Conservation (phyloP, 805 yeast genomes). For the Helenozyma rhizophorensis region DNA sequence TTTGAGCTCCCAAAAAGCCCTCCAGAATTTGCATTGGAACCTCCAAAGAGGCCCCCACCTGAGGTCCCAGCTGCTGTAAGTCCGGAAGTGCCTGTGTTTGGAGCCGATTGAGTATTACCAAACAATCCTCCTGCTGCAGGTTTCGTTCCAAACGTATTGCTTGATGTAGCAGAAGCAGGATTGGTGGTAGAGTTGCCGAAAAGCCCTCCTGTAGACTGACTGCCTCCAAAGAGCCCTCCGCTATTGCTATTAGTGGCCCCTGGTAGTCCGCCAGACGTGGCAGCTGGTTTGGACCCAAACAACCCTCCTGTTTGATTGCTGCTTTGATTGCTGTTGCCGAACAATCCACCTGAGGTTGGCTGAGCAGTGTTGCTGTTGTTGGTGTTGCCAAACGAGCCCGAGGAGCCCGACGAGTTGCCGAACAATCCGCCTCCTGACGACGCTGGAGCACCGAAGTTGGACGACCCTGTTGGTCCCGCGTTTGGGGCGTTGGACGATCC, state of each 20-base stretch:
- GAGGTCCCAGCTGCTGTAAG: constrained; percentile 4
- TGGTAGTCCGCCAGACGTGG: too few species aligned
- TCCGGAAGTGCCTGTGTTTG: too few species aligned
- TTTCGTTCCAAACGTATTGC: constrained; percentile 1
- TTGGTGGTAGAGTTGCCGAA: constrained; percentile 4
- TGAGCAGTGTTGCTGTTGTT: too few species aligned
- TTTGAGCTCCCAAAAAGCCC: not conserved
- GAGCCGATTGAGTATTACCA: constrained; percentile 14
- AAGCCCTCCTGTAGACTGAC: constrained; percentile 23
- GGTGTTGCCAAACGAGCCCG: constrained; percentile 1
- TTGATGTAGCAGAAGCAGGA: not conserved
- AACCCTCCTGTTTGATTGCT: too few species aligned
- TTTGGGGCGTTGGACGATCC: constrained; percentile 1
- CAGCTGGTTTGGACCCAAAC: too few species aligned
- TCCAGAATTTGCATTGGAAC: constrained; percentile 12
- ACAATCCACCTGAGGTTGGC: not conserved
- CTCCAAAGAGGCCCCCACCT: constrained; percentile 20
- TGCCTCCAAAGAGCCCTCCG: constrained; percentile 4
- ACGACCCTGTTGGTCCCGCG: too few species aligned
- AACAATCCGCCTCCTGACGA: constrained; percentile 5
- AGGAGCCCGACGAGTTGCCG: constrained; percentile 1
- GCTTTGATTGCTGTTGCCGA: not conserved
- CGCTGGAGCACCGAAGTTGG: too few species aligned
- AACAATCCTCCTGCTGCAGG: constrained; percentile 13
- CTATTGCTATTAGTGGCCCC: too few species aligned